Evolutionary conservation across 1,284 basidiomycete species (phyloP).

Genomic region (Ustilago curta): DNA sequence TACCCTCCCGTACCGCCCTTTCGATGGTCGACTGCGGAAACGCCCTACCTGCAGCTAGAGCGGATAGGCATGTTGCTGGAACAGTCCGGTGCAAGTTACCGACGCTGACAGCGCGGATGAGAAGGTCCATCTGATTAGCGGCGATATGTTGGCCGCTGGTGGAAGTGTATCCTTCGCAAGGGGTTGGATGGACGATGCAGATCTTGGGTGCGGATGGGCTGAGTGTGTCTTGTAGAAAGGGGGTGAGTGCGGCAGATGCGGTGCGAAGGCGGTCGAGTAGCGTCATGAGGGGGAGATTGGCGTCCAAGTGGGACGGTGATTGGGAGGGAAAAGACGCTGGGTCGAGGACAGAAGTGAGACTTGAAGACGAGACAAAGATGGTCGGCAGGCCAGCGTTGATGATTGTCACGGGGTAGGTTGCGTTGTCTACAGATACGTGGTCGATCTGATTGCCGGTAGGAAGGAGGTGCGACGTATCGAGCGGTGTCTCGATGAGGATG

Average conservation of each 20-base stretch:
- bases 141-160: conserved; percentile 44
- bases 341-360: conserved; percentile 32
- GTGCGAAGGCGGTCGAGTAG: conserved; percentile 54
- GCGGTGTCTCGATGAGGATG: conserved; percentile 59
- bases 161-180: conserved; percentile 38
- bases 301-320: conserved; percentile 51
- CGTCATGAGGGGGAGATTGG: conserved; percentile 39
- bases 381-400: conserved; percentile 64
- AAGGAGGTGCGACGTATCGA: conserved; percentile 35
- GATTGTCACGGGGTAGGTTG: conserved; percentile 44
- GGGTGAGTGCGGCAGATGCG: conserved; percentile 37
- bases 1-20: conserved; percentile 19
- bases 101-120: conserved; percentile 61
- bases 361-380: conserved; percentile 58
- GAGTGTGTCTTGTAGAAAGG: conserved; percentile 31
- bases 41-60: conserved; percentile 50
- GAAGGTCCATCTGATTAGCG: conserved; percentile 46
- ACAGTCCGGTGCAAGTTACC: conserved; percentile 65
- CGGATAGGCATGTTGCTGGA: conserved; percentile 62
- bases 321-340: conserved; percentile 5
- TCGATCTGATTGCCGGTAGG: conserved; percentile 58
- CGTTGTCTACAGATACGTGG: conserved; percentile 17
- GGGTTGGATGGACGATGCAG: conserved; percentile 60
- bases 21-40: conserved; percentile 48
- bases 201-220: conserved; percentile 65